Conservation (phyloP, 306 rosid species). For the Cucumis sativus region Cucumber_9930_V3 NC_026657.2:9270501-9271000, state of each 20-base stretch:
- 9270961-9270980: conserved; percentile 85
- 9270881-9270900: background rate
- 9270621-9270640: background rate
- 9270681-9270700: background rate
- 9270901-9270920: background rate
- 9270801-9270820: background rate
- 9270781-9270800: background rate
- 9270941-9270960: conserved; percentile 64
- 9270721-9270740: background rate
- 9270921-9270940: conserved; percentile 92
- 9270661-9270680: background rate
- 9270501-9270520: background rate
- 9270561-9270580: background rate
- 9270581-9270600: background rate
- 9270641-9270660: background rate
- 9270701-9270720: background rate
- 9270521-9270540: background rate
- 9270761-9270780: background rate
- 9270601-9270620: background rate
- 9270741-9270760: background rate
- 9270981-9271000: conserved; percentile 78
- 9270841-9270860: background rate
- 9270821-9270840: background rate
- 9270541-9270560: background rate
- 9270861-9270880: background rate